These are phyloP conservation scores for Mycena metata DNA, from an alignment of 768 basidiomycete species.

Conservation along the genomic window DNA sequence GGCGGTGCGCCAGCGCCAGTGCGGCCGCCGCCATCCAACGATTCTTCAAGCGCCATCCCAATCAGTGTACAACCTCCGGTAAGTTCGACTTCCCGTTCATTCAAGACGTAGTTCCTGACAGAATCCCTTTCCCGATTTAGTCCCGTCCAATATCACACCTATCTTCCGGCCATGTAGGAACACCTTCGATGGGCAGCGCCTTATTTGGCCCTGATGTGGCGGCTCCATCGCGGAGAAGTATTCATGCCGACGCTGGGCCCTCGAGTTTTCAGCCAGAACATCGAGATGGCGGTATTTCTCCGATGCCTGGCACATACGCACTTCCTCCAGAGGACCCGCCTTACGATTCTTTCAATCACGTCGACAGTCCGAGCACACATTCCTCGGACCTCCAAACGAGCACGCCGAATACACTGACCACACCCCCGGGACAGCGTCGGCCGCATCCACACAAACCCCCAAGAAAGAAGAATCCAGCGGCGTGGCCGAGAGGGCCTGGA, in stretches of 20 bases:
- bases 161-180: conserved; percentile 9
- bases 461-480: conserved; percentile 10
- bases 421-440: conserved; percentile 27
- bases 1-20: conserved; percentile 11
- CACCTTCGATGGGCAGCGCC: conserved; percentile 23
- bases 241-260: neutral
- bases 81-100: neutral
- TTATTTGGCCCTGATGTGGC: conserved; percentile 17
- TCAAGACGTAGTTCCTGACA: neutral
- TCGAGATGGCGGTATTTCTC: neutral
- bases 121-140: conserved; percentile 3
- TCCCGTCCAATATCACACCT: conserved; percentile 15
- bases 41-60: conserved; percentile 18
- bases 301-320: conserved; percentile 30
- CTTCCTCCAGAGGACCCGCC: neutral
- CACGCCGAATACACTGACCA: conserved; percentile 34
- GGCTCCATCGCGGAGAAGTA: neutral
- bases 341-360: conserved; percentile 2
- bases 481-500: conserved; percentile 21
- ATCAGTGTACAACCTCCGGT: conserved; percentile 32
- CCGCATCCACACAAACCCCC: conserved; percentile 12
- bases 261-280: neutral
- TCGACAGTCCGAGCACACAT: conserved; percentile 16
- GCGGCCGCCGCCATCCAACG: neutral
- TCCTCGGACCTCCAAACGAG: conserved; percentile 30